These are phyloP conservation scores for Boehmeria nivea DNA, from an alignment of 306 rosid species.

Conservation along the genomic window DNA sequence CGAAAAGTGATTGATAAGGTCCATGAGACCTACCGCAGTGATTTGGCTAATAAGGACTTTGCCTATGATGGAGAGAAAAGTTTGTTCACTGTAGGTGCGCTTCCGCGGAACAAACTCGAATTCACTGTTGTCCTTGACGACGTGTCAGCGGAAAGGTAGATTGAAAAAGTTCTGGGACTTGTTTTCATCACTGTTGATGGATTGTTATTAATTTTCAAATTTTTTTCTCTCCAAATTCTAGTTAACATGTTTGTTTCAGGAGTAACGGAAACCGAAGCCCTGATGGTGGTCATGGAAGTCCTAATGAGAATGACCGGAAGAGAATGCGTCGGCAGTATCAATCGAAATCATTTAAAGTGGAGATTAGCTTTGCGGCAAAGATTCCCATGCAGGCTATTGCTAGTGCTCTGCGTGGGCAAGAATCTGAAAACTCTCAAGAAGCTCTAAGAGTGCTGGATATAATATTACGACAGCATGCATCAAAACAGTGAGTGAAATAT, in stretches of 20 bases:
- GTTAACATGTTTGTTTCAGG: too few relatives aligned
- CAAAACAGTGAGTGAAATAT: slow-evolving; percentile 66
- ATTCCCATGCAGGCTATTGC: slow-evolving; percentile 78
- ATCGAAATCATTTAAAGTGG: slow-evolving; percentile 65
- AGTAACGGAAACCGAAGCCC: slow-evolving; percentile 59
- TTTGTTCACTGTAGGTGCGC: slow-evolving; percentile 76
- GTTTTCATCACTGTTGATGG: too few relatives aligned
- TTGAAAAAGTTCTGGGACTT: too few relatives aligned
- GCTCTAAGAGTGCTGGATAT: slow-evolving; percentile 87
- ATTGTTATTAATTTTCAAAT: too few relatives aligned
- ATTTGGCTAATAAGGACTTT: slow-evolving; percentile 67
- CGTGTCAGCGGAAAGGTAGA: slow-evolving; percentile 53
- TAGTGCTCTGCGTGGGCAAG: slow-evolving; percentile 76
- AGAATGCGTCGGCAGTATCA: slow-evolving; percentile 56
- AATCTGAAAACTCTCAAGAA: slow-evolving; percentile 75
- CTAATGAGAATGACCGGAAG: slow-evolving; percentile 62
- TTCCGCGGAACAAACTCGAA: slow-evolving; percentile 77
- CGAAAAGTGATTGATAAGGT: slow-evolving; percentile 68
- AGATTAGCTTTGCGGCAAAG: slow-evolving; percentile 73
- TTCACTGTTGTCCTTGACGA: slow-evolving; percentile 81
- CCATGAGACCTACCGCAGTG: slow-evolving; percentile 66
- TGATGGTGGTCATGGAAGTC: slow-evolving; percentile 49
- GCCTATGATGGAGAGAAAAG: slow-evolving; percentile 96
- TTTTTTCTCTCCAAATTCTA: neutral
- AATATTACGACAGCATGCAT: slow-evolving; percentile 82